Evolutionary conservation across 768 basidiomycete species (phyloP).

Genomic region (Amanita pseudoporphyria): DNA sequence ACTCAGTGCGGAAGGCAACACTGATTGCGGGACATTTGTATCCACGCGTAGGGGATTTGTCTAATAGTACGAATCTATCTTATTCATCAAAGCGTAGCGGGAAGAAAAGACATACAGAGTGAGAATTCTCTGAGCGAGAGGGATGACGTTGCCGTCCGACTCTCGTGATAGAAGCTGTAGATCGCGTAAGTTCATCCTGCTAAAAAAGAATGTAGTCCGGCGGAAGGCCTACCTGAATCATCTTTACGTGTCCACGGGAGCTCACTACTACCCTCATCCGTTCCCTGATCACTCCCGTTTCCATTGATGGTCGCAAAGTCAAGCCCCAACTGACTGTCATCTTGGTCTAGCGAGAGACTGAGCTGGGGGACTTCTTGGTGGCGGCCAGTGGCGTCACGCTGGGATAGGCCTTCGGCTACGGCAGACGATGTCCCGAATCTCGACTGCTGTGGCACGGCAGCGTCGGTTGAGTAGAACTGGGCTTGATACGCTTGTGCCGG

Average conservation of each 20-base stretch:
- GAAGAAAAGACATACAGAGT: conserved; percentile 9
- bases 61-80: conserved; percentile 12
- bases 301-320: conserved; percentile 35
- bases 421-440: conserved; percentile 15
- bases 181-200: conserved; percentile 17
- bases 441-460: conserved; percentile 15
- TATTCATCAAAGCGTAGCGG: conserved; percentile 6
- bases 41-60: conserved; percentile 52
- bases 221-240: conserved; percentile 25
- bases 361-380: conserved; percentile 25
- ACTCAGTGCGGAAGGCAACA: conserved; percentile 27
- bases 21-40: conserved; percentile 34
- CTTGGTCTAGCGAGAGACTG: conserved; percentile 37
- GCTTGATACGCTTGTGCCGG: conserved; percentile 78
- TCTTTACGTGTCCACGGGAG: conserved; percentile 47
- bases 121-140: neutral
- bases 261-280: conserved; percentile 44
- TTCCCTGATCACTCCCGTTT: conserved; percentile 29
- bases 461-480: conserved; percentile 49
- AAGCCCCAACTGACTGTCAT: conserved; percentile 48
- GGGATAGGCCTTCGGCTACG: conserved; percentile 15
- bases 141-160: neutral
- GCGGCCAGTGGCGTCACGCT: conserved; percentile 16
- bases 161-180: conserved; percentile 8
- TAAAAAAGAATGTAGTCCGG: conserved; percentile 1